phyloP scores from a whole-genome alignment of 805 yeast genomes.

The Spathaspora arborariae region DNA sequence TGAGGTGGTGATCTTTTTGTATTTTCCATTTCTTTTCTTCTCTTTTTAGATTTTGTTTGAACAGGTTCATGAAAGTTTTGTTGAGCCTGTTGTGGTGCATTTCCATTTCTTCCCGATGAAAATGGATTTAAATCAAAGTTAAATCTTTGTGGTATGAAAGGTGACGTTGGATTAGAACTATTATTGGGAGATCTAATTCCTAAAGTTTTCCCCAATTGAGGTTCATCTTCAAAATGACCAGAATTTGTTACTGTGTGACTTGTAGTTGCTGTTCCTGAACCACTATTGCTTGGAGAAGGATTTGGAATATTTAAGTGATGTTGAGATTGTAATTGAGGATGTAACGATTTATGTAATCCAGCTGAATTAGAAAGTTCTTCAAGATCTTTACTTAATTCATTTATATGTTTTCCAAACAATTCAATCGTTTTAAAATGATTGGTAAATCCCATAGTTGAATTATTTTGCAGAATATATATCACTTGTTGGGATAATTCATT shows the following conservation, averaged over 20 bases:
- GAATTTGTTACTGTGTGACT: not conserved
- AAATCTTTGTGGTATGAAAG: constrained; percentile 16
- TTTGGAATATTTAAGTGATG: constrained; percentile 1
- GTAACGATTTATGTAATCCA: constrained; percentile 2
- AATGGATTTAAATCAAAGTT: constrained; percentile 16
- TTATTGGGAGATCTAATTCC: constrained; percentile 10
- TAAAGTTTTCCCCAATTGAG: constrained; percentile 6
- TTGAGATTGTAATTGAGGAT: constrained; percentile 5
- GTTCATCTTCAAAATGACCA: constrained; percentile 5
- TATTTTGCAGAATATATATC: constrained; percentile 7
- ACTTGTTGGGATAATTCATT: constrained; percentile 11
- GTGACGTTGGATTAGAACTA: constrained; percentile 17
- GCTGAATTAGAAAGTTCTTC: constrained; percentile 12
- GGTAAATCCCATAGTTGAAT: not conserved
- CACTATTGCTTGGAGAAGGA: not conserved
- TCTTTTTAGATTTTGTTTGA: constrained; percentile 1
- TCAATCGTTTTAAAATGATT: constrained; percentile 15
- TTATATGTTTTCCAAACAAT: constrained; percentile 16
- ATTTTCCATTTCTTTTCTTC: constrained; percentile 7
- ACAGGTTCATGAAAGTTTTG: constrained; percentile 4
- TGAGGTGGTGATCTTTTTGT: not conserved
- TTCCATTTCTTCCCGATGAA: constrained; percentile 7
- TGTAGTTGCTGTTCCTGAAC: constrained; percentile 4
- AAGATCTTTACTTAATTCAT: constrained; percentile 18
- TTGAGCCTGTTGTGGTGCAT: constrained; percentile 10